phyloP scores from a whole-genome alignment of 257 asterid species.

The Penstemon davidsonii region DNA sequence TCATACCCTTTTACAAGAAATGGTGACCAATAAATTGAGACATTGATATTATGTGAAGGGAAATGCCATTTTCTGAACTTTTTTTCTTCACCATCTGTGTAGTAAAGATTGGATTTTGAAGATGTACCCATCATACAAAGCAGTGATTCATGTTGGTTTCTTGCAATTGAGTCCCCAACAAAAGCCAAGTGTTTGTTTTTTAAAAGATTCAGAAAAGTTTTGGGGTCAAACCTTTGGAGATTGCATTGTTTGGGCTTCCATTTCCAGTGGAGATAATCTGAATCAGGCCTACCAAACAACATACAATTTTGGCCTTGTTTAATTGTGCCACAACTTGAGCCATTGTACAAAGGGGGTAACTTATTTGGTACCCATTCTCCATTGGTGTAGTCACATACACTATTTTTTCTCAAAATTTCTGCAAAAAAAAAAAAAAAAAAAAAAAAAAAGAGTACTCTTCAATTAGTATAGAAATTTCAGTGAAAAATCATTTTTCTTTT shows the following conservation, averaged over 20 bases:
- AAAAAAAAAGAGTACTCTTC: not conserved
- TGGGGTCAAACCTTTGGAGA: slow-evolving; percentile 63
- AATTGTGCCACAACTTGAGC: slow-evolving; percentile 61
- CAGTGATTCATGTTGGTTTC: slow-evolving; percentile 80
- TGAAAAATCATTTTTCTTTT: too few species aligned
- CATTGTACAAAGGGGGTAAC: slow-evolving; percentile 59
- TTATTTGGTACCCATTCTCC: slow-evolving; percentile 60
- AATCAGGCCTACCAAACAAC: slow-evolving; percentile 64
- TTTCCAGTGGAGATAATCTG: slow-evolving; percentile 60
- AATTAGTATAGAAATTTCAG: not conserved
- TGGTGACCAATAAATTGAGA: slow-evolving; percentile 84
- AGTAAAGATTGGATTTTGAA: slow-evolving; percentile 50
- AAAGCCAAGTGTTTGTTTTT: slow-evolving; percentile 66
- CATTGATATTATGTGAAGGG: slow-evolving; percentile 41
- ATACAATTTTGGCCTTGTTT: slow-evolving; percentile 73
- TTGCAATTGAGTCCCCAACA: slow-evolving; percentile 84
- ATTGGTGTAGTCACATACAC: slow-evolving; percentile 57
- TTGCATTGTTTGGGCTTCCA: slow-evolving; percentile 73
- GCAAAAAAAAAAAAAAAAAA: slow-evolving; percentile 19
- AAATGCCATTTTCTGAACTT: slow-evolving; percentile 69
- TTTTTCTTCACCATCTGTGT: slow-evolving; percentile 50
- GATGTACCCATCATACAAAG: slow-evolving; percentile 57
- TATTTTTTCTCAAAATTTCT: slow-evolving; percentile 29
- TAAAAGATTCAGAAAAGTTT: slow-evolving; percentile 47
- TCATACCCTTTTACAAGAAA: slow-evolving; percentile 71